Conservation (phyloP, 345 rosid species). For the Populus davidiana region DNA sequence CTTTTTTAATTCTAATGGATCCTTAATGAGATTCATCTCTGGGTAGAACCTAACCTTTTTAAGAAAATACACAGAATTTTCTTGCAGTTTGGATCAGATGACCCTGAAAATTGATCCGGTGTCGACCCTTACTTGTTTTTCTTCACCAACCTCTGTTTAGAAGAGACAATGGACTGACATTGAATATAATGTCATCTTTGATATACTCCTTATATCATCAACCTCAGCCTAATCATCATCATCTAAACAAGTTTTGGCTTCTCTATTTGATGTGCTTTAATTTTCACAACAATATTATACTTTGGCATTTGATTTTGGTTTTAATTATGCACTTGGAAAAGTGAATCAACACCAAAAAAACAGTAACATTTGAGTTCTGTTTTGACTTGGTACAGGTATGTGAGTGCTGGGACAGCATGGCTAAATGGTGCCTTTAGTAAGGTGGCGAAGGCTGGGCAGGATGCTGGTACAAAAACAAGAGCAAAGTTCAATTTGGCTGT, state of each 20-base stretch:
- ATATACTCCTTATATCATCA: not conserved
- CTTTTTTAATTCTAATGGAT: not conserved
- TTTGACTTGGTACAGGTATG: conserved; percentile 48
- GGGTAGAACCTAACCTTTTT: not conserved
- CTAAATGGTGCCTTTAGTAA: conserved; percentile 82
- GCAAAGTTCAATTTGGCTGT: conserved; percentile 80
- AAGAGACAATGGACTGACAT: not conserved
- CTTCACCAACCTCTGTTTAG: not conserved
- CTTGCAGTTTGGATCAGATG: not conserved
- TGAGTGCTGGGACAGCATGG: conserved; percentile 86
- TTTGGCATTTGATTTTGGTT: not conserved
- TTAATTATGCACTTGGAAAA: not conserved
- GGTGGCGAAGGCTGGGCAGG: conserved; percentile 89
- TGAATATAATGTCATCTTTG: not conserved
- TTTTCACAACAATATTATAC: not conserved
- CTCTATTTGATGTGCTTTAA: not conserved
- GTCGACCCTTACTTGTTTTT: not conserved
- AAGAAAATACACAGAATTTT: not conserved
- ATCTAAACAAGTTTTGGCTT: not conserved
- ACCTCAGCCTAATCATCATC: not conserved
- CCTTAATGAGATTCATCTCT: not conserved
- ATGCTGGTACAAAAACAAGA: conserved; percentile 77
- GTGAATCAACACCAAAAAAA: not conserved
- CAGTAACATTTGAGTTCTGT: not conserved
- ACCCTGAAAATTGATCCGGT: not conserved